Conservation (phyloP, 1,284 basidiomycete species). For the Cerioporus squamosus region DNA sequence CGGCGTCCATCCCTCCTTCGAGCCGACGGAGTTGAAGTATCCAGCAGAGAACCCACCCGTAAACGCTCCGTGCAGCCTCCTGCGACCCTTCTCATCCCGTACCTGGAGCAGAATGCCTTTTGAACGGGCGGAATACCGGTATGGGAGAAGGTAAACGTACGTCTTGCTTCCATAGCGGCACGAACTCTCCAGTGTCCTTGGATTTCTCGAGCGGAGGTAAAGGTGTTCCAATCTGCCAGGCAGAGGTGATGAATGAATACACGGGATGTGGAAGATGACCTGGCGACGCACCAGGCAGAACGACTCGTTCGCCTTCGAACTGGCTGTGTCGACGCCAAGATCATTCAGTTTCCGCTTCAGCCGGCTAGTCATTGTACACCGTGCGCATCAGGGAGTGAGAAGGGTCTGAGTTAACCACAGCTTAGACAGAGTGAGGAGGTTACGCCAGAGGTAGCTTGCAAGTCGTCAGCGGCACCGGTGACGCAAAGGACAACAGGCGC, state of each 20-base stretch:
- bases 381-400: too few species aligned
- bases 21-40: slow-evolving; percentile 96
- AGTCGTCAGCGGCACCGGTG: too few species aligned
- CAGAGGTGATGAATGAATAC: slow-evolving; percentile 8
- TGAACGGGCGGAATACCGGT: too few species aligned
- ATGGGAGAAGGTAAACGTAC: slow-evolving; percentile 41
- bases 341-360: slow-evolving; percentile 84
- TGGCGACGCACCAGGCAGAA: slow-evolving; percentile 76
- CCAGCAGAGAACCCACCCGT: slow-evolving; percentile 98
- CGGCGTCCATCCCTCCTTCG: slow-evolving; percentile 97
- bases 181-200: slow-evolving; percentile 91
- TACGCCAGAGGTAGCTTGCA: too few species aligned
- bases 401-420: too few species aligned
- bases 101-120: slow-evolving; percentile 52
- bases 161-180: slow-evolving; percentile 98
- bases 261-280: background rate
- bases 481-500: too few species aligned
- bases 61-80: slow-evolving; percentile 95
- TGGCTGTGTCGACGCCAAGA: slow-evolving; percentile 72
- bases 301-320: slow-evolving; percentile 77
- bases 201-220: slow-evolving; percentile 88
- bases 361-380: slow-evolving; percentile 49
- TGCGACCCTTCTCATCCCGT: slow-evolving; percentile 91
- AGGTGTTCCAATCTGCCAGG: slow-evolving; percentile 83
- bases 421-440: too few species aligned